Percentiles rank a stretch among this genome's conserved stretches.
Conservation (phyloP, 2,329 filamentous ascomycete species). For the Penicillium sp. region DNA sequence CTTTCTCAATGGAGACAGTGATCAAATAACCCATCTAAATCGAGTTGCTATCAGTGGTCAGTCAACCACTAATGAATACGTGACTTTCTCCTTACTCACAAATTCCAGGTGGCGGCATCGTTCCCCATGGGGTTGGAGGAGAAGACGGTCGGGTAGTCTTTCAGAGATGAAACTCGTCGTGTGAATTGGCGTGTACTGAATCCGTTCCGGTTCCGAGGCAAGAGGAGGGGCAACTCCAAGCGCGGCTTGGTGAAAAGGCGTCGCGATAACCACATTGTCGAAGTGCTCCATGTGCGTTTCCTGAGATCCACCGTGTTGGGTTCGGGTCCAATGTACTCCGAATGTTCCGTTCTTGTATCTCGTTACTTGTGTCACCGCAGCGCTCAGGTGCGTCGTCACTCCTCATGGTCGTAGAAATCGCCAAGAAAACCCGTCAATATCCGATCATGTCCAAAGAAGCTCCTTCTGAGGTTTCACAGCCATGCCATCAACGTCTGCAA, state of each 20-base stretch:
- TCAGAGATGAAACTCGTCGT: slow-evolving; percentile 3
- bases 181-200: not conserved
- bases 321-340: slow-evolving; percentile 2
- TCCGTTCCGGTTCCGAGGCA: not conserved
- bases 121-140: not conserved
- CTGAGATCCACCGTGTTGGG: not conserved
- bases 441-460: not conserved
- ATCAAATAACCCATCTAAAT: not conserved
- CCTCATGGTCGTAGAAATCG: not conserved
- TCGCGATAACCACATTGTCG: slow-evolving; percentile 6
- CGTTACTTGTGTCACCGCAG: slow-evolving; percentile 1
- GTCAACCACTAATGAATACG: not conserved
- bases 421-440: not conserved
- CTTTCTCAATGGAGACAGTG: not conserved
- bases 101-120: slow-evolving; percentile 1
- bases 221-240: slow-evolving; percentile 5
- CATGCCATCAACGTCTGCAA: not conserved
- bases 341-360: not conserved
- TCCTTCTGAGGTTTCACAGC: not conserved
- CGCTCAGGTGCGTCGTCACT: not conserved
- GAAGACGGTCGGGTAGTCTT: not conserved
- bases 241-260: slow-evolving; percentile 3
- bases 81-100: not conserved
- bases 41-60: not conserved
- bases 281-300: not conserved